phyloP scores from a whole-genome alignment of 2,329 filamentous ascomycete genomes.

The Aspergillus nomiae region DNA sequence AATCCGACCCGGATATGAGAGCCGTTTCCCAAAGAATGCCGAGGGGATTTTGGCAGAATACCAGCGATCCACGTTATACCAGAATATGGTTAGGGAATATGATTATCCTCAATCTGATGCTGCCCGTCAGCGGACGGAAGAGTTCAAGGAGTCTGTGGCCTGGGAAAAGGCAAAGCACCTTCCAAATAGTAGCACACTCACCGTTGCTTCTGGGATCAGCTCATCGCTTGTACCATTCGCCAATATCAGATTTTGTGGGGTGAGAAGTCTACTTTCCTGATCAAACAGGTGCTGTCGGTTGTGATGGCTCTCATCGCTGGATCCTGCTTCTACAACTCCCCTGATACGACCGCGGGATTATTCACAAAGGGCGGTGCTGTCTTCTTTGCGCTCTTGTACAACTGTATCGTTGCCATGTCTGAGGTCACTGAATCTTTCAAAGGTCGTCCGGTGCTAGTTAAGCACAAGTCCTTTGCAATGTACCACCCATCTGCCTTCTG shows the following conservation, averaged over 20 bases:
- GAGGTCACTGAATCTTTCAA: slow-evolving; percentile 67
- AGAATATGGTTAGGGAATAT: slow-evolving; percentile 51
- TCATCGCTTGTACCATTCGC: slow-evolving; percentile 58
- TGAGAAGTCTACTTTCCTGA: slow-evolving; percentile 64
- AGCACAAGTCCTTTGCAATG: slow-evolving; percentile 61
- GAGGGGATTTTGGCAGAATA: slow-evolving; percentile 52
- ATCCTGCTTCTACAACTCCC: slow-evolving; percentile 68
- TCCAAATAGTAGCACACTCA: slow-evolving; percentile 57
- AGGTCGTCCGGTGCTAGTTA: slow-evolving; percentile 62
- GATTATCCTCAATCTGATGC: slow-evolving; percentile 55
- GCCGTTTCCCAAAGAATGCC: slow-evolving; percentile 47
- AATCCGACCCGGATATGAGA: slow-evolving; percentile 46
- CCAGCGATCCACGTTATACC: slow-evolving; percentile 56
- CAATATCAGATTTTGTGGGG: slow-evolving; percentile 69
- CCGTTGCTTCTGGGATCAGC: slow-evolving; percentile 57
- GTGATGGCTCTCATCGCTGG: slow-evolving; percentile 64
- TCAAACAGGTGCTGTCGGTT: slow-evolving; percentile 62
- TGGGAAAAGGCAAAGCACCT: slow-evolving; percentile 59
- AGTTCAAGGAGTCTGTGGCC: slow-evolving; percentile 57
- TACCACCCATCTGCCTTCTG: slow-evolving; percentile 56
- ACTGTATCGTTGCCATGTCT: slow-evolving; percentile 63
- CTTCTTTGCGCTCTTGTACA: slow-evolving; percentile 66
- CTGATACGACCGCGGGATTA: slow-evolving; percentile 59
- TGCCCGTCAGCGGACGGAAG: slow-evolving; percentile 52
- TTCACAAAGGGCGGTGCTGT: slow-evolving; percentile 66